Conservation (phyloP, 2,329 filamentous ascomycete genomes). For the Sclerotinia minor region DNA sequence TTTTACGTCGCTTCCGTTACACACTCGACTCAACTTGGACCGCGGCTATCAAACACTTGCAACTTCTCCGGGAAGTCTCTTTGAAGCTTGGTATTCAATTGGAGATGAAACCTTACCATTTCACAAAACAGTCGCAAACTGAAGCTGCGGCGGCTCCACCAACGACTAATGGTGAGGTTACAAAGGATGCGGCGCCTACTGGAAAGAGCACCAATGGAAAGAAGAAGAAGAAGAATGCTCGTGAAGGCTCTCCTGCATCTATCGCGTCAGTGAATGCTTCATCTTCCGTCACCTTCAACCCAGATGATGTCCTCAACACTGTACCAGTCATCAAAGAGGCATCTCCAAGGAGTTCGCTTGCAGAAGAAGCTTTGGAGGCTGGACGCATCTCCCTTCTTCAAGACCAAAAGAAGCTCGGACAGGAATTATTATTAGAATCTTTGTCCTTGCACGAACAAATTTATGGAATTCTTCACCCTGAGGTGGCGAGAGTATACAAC, state of each 20-base stretch:
- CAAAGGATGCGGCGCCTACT: slow-evolving; percentile 45
- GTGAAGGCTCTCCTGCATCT: slow-evolving; percentile 51
- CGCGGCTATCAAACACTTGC: slow-evolving; percentile 67
- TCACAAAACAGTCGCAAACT: slow-evolving; percentile 51
- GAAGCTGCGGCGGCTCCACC: slow-evolving; percentile 41
- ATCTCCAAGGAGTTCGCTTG: slow-evolving; percentile 82
- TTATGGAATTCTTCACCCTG: slow-evolving; percentile 94
- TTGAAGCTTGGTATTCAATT: slow-evolving; percentile 90
- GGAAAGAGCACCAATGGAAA: slow-evolving; percentile 39
- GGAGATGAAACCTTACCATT: slow-evolving; percentile 73
- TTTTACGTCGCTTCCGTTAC: slow-evolving; percentile 74
- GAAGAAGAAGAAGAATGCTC: slow-evolving; percentile 61
- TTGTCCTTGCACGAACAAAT: slow-evolving; percentile 97
- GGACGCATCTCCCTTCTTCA: slow-evolving; percentile 95
- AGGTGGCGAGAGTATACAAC: slow-evolving; percentile 94
- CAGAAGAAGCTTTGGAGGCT: slow-evolving; percentile 93
- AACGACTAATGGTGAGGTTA: slow-evolving; percentile 43
- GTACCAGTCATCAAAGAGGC: slow-evolving; percentile 97
- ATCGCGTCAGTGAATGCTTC: slow-evolving; percentile 47
- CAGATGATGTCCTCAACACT: slow-evolving; percentile 87
- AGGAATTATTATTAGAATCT: slow-evolving; percentile 94
- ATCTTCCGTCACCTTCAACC: slow-evolving; percentile 64
- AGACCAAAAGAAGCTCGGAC: slow-evolving; percentile 90
- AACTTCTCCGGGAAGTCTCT: slow-evolving; percentile 84
- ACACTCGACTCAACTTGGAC: slow-evolving; percentile 69